Evolutionary conservation across 305 asterid genomes (phyloP), one percentile per base, ranked within the genome.

Genomic region (Ruellia speciosa): DNA sequence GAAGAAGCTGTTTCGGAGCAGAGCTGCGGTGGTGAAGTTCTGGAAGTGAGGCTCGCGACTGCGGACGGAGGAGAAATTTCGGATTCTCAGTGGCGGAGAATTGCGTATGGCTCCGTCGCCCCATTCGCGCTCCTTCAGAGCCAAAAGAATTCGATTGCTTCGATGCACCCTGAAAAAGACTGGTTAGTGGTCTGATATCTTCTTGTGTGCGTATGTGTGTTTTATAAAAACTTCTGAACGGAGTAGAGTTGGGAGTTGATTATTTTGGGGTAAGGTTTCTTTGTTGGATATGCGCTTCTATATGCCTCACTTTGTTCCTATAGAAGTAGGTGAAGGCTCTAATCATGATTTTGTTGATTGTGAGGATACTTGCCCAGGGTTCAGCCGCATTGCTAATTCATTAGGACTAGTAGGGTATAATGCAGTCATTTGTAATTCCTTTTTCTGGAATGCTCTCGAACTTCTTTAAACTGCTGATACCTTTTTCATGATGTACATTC

Each of bases 101-200:
- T 85, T 49, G 94, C 85, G 8, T 80, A 82, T 64, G 88, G 86
- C 54, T 82, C 96, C 2, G 96, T 87, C 31, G 71, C 80, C 9
- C 96, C 96, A 28, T 85, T 85, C 46, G 93, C 95, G 10, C 77
- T 88, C 60, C 89, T 88, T 58, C 94, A 85, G 74, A 81, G 90
- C 79, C 76, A 76, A 35, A 88, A 88, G 66, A 80, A 76, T 60
- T 63, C 81, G 11, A 2, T 64, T 14, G 75, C 75, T 13, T 61
- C 56, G 13, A 39, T 75, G 35, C 81, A 65, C 18, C 66, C 75
- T 63, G 78, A 71, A 18, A 66, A 75, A 34, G 85, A 80, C 41
- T 75, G 96, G 97, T 88, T 78, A 15, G 49, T 60, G 37, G 19
- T 67, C 61, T 45, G 14, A 48, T 9, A 50, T 59, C 54, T 41